Evolutionary conservation across 2,329 filamentous ascomycete species (phyloP), one percentile per base, ranked within the genome.

Genomic region (Xylariaceae sp.): DNA sequence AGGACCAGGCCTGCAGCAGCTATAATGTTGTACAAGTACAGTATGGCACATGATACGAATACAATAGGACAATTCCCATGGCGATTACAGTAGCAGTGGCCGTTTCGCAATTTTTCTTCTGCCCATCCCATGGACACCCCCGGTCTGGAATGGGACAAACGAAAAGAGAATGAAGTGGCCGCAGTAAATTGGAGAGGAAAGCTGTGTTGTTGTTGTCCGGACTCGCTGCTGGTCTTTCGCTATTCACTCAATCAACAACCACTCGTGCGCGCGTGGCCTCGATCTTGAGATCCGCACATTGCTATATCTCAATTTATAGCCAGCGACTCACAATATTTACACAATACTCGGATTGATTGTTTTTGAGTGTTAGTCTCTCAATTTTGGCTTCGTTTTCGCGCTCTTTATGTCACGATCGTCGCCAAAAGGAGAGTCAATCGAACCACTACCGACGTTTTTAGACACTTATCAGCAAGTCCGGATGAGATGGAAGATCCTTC

Each of bases 401-500:
- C n/a, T 55, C 34, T 49, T 18, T 41, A n/a, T 15, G 3, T 2
- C 39, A 30, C 17, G 45, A 37, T 48, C 55, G 34, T 47, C 55
- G 53, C 23, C 23, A 30, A 56, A 50, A 56, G 50, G 50, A 56
- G 37, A 52, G 34, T 23, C 34, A 37, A 15, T 11, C 53, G 9
- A 2, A n/a, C 11, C 13, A 23, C n/a, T 30, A 37, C 47, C 51
- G 49, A 45, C 49, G 11, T 11, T 50, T 50, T 37, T 18, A 47
- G 52, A 44, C 57, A 34, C 49, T 57, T 10, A 53, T 45, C 53
- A 51, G 35, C 13, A 44, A 47, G 49, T 60, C 34, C 41, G 18
- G 39, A 52, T 45, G 45, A 64, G 64, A 71, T 71, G 68, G 69
- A 69, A 57, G 66, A 72, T 61, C 68, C 69, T 30, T 71, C 69